Percentiles rank a stretch among this genome's conserved stretches.
Conservation (phyloP, 768 basidiomycete species). For the Tulasnella sp. region DNA sequence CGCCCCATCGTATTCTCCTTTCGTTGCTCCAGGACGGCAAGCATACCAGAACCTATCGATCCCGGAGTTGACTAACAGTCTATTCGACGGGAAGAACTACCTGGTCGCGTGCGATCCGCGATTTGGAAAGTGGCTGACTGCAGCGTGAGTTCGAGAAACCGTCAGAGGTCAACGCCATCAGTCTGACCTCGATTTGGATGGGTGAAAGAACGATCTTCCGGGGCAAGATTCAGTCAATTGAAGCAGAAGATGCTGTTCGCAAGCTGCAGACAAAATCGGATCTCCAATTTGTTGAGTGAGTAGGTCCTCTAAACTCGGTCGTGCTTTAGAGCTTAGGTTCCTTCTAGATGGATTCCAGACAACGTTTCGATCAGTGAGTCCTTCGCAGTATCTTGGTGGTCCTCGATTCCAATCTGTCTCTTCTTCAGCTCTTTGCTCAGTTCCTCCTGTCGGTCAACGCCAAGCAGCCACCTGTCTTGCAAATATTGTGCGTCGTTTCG, state of each 20-base stretch:
- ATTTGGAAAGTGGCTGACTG: conserved; percentile 76
- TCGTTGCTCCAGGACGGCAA: conserved; percentile 58
- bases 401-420: not conserved
- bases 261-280: conserved; percentile 73
- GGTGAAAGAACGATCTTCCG: conserved; percentile 62
- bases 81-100: conserved; percentile 73
- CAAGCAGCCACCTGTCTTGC: conserved; percentile 64
- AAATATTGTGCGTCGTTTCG: conserved; percentile 42
- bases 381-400: not conserved
- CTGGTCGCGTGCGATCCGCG: conserved; percentile 79
- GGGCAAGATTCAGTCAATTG: conserved; percentile 69
- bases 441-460: conserved; percentile 73
- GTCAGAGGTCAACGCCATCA: not conserved
- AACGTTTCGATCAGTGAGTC: conserved; percentile 61
- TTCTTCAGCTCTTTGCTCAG: conserved; percentile 51
- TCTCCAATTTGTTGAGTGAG: conserved; percentile 70
- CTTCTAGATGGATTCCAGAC: conserved; percentile 74
- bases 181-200: not conserved
- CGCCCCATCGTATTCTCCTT: conserved; percentile 89
- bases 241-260: conserved; percentile 67
- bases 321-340: not conserved
- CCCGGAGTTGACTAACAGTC: conserved; percentile 53
- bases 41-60: conserved; percentile 55
- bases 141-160: conserved; percentile 37
- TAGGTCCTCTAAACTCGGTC: conserved; percentile 8